Evolutionary conservation across 371 early-diverging fungal species (phyloP).

Genomic region (Mucor saturninus): DNA sequence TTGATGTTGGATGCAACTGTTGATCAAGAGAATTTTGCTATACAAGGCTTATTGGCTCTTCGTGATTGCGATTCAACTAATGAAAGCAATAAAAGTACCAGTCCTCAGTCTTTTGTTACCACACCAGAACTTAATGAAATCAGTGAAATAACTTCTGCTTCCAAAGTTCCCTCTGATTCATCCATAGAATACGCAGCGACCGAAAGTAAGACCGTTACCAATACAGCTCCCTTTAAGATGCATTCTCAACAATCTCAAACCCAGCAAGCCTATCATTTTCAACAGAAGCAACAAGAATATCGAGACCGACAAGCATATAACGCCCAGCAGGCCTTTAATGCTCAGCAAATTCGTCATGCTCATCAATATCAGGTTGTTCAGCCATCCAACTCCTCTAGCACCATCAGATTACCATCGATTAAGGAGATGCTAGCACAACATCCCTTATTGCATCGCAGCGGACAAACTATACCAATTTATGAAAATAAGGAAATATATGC

Average conservation of each 20-base stretch:
- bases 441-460: background rate
- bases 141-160: background rate
- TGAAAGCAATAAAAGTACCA: background rate
- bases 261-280: too few species aligned
- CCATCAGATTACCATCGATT: background rate
- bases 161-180: background rate
- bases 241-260: background rate
- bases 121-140: background rate
- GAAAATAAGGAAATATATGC: too few species aligned
- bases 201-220: too few species aligned
- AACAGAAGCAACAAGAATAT: slow-evolving; percentile 1
- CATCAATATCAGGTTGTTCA: background rate
- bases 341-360: background rate
- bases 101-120: background rate
- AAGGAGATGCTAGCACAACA: background rate
- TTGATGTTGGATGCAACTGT: background rate
- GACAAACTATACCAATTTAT: background rate
- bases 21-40: background rate
- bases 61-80: background rate
- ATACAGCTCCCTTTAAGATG: too few species aligned
- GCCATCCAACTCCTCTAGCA: background rate
- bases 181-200: background rate
- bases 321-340: background rate
- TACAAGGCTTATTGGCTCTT: background rate
- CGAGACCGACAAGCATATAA: background rate